phyloP scores from a whole-genome alignment of 2,329 filamentous ascomycete species.

The Chaetomiaceae sp. region DNA sequence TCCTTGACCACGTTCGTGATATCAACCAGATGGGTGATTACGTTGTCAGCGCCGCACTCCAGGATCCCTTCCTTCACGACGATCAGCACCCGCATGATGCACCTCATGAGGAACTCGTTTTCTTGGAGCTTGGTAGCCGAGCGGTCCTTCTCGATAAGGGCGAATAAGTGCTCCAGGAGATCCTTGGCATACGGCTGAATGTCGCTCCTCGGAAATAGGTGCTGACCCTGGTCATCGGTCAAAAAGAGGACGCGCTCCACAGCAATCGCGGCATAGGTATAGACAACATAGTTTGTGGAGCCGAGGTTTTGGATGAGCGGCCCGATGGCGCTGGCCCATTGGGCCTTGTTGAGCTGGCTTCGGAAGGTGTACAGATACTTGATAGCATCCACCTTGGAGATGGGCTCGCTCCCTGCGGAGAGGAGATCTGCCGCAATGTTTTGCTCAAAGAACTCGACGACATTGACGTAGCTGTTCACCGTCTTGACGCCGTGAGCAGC shows the following conservation, averaged over 20 bases:
- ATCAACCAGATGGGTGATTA: constrained; percentile 76
- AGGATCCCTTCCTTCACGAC: constrained; percentile 77
- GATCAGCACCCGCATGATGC: constrained; percentile 94
- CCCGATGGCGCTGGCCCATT: constrained; percentile 86
- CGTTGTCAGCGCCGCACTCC: constrained; percentile 63
- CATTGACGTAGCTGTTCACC: constrained; percentile 79
- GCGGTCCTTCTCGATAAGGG: constrained; percentile 76
- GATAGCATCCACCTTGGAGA: constrained; percentile 95
- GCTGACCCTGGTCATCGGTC: constrained; percentile 65
- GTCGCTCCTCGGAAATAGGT: constrained; percentile 72
- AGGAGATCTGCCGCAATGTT: constrained; percentile 87
- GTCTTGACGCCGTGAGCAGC: constrained; percentile 84
- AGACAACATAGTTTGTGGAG: constrained; percentile 89
- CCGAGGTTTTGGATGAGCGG: constrained; percentile 86
- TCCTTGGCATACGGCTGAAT: constrained; percentile 80
- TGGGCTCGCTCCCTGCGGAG: constrained; percentile 64
- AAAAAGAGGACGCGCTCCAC: constrained; percentile 90
- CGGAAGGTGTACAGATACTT: constrained; percentile 97
- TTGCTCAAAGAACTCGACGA: constrained; percentile 91
- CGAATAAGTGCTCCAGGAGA: constrained; percentile 82
- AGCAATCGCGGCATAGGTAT: constrained; percentile 94
- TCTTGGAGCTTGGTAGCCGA: constrained; percentile 92
- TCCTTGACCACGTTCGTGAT: constrained; percentile 89
- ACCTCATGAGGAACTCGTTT: constrained; percentile 98
- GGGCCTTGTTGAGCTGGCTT: constrained; percentile 83